Percentiles rank a stretch among this genome's conserved stretches.
Evolutionary conservation across 2,329 filamentous ascomycete genomes (phyloP).

Genomic region (Fusarium sp.): DNA sequence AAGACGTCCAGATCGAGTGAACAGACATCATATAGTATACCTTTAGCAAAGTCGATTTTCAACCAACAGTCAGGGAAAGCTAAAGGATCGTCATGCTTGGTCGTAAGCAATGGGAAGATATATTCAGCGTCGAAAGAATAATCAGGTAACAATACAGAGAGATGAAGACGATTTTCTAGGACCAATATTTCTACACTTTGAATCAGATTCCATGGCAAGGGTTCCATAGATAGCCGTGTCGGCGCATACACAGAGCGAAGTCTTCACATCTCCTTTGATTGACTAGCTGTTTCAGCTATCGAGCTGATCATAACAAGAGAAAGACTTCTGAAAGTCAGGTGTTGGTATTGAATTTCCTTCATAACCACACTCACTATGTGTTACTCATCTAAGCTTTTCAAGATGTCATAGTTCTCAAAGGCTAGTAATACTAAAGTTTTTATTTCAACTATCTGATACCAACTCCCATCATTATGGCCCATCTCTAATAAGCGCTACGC

Average conservation of each 20-base stretch:
- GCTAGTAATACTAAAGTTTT: neutral
- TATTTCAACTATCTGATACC: neutral
- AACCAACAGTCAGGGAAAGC: fast-evolving
- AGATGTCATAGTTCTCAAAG: too few species aligned
- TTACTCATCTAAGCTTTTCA: fast-evolving
- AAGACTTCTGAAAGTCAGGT: too few species aligned
- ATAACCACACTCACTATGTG: too few species aligned
- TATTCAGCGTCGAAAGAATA: fast-evolving
- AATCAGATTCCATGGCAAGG: fast-evolving
- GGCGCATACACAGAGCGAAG: neutral
- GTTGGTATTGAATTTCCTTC: neutral
- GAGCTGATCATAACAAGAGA: too few species aligned
- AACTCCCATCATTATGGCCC: too few species aligned
- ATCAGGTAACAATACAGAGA: fast-evolving
- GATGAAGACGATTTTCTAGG: too few species aligned
- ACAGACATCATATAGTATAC: too few species aligned
- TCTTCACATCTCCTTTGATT: too few species aligned
- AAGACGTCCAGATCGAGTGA: fast-evolving
- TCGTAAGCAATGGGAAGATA: too few species aligned
- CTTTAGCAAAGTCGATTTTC: neutral
- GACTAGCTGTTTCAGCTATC: too few species aligned
- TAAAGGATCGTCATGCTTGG: neutral
- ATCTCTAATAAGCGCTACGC: fast-evolving
- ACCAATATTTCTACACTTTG: too few species aligned
- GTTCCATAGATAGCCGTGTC: fast-evolving